Evolutionary conservation across 2,329 filamentous ascomycete species (phyloP), one percentile per base, ranked within the genome.

Genomic region (Sporothrix brasiliensis): DNA sequence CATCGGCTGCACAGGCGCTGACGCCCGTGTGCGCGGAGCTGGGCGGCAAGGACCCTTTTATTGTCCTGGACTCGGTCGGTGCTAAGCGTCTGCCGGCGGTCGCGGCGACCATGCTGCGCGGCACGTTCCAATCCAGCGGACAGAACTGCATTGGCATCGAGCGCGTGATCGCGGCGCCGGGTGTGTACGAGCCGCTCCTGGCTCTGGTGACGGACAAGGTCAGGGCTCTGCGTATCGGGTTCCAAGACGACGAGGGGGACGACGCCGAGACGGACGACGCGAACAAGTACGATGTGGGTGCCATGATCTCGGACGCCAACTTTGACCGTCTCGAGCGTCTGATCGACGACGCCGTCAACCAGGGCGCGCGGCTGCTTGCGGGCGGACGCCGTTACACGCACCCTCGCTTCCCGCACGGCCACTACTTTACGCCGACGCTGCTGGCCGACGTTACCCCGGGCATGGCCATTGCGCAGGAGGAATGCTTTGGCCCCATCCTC

Each of bases 81-180:
- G 80, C 80, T 63, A 76, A 78, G 71, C 86, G 93, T 76, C 84
- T 98, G 71, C 81, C 87, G 4, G 88, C 91, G 54, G 89, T 98
- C 66, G 87, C 88, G 52, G 92, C 93, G 73, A 91, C 96, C 73
- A 87, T 98, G 73, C 90, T 99, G 82, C 89, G 95, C 68, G 95
- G 94, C 68, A 93, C 92, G 11, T 99, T 98, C 81, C 95, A 99
- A 80, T 93, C 93, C 67, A 91, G 93, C 19, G 95, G 95, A 1
- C 95, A 99, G 80, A 99, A 99, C 82, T 99, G 95, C 81, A 94
- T 99, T 77, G 95, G 95, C 69, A 94, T 97, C 75, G 95, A 99
- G 82, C 91, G 95, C 70, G 90, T 98, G 77, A 90, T 98, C 75
- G 92, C 91, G 30, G 86, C 92, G 19, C 90, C 92, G 1, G 83